Conservation (phyloP, 768 basidiomycete genomes). For the Serendipita sp. region DNA sequence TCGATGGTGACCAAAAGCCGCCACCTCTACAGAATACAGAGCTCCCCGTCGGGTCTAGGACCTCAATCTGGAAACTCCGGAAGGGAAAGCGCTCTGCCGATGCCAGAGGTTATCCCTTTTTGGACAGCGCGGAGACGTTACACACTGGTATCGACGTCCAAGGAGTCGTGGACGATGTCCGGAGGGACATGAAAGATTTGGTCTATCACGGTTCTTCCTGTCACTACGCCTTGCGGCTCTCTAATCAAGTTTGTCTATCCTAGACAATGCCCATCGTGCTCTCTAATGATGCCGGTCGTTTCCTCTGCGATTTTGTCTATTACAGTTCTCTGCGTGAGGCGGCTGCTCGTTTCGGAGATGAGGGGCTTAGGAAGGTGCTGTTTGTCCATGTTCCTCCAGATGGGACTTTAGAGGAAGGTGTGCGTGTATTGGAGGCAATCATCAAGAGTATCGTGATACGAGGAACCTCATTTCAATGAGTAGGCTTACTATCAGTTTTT, state of each 20-base stretch:
- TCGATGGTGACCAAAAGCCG: constrained; percentile 38
- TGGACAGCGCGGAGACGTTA: constrained; percentile 15
- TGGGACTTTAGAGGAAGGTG: neutral
- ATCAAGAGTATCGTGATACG: too few relatives aligned
- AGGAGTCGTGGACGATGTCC: constrained; percentile 38
- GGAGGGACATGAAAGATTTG: constrained; percentile 27
- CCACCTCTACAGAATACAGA: neutral
- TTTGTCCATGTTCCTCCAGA: constrained; percentile 14
- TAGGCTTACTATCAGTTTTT: too few relatives aligned
- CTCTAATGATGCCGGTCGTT: constrained; percentile 64
- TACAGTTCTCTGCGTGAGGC: constrained; percentile 57
- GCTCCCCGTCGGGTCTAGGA: neutral
- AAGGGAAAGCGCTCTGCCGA: neutral
- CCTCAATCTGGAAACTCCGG: neutral
- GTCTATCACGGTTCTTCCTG: neutral
- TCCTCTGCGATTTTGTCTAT: constrained; percentile 61
- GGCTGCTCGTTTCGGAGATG: neutral
- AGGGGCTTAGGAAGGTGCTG: constrained; percentile 11
- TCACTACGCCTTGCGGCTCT: neutral
- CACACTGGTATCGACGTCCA: constrained; percentile 44
- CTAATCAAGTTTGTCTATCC: too few relatives aligned
- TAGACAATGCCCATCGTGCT: constrained; percentile 32
- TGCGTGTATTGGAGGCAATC: neutral
- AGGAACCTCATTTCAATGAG: too few relatives aligned
- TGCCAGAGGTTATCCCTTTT: neutral